Base-by-base conservation (phyloP, 805 yeast species). In the Lachancea lanzarotensis region DNA sequence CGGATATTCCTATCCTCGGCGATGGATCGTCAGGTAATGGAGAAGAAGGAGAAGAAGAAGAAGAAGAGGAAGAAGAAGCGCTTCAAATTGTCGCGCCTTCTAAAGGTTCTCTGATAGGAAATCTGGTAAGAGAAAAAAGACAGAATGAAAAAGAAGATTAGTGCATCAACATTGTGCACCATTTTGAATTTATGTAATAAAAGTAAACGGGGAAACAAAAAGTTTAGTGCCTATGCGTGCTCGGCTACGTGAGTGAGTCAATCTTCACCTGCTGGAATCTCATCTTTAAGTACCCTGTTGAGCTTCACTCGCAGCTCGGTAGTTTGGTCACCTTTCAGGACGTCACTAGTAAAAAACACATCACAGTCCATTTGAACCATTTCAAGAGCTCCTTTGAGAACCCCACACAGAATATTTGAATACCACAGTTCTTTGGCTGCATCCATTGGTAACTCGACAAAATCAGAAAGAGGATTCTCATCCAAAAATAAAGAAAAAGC, bases 251-350 rank as follows among this genome's bases (percentile, higher is more conserved):
- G n/a, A n/a, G n/a, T n/a, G n/a, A n/a, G n/a, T 35, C 63, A 83
- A 52, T 90, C 96, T 64, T 93, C 98, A 19, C 98, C 98, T 5
- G 95, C 95, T 12, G 98, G 98, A 37, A 93, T 83, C 68, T 93
- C 98, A 60, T 93, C 98, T 59, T 84, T 88, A 53, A 91, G 69
- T 2, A 88, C 75, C 55, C 75, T 81, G 39, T 80, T 69, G 52
- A 93, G 69, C 55, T 79, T 80, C 38, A 93, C 76, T 49, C 83
- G 74, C 44, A 93, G 67, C 58, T 89, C 97, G 0, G 97, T 91
- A 22, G 67, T 68, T 11, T 81, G 81, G 53, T 88, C 91, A 0
- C 97, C 98, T 51, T 89, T 76, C 40, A 93, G 69, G 2, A 74
- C 79, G 60, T 93, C 98, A 52, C 82, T 78, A 2, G 87, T 76